These are phyloP conservation scores for Trypanosoma conorhini DNA, from an alignment of 208 protist species.

Conservation along the genomic window DNA sequence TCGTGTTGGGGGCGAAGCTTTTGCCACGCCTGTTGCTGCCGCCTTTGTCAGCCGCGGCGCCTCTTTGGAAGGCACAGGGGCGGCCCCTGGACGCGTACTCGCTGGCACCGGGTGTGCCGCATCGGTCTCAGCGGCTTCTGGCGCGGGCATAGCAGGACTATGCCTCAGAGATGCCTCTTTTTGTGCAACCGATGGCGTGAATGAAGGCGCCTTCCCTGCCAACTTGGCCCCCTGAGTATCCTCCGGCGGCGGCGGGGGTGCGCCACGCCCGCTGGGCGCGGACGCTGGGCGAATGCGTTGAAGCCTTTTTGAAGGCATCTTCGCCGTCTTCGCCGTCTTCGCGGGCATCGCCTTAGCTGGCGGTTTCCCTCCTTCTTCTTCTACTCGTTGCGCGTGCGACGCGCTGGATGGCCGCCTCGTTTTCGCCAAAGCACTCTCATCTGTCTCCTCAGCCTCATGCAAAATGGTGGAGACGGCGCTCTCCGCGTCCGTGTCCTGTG, in stretches of 20 bases:
- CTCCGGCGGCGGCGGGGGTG: not conserved
- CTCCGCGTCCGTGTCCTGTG: not conserved
- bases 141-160: not conserved
- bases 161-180: not conserved
- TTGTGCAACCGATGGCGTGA: not conserved
- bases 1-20: not conserved
- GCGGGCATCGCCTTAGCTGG: not conserved
- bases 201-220: not conserved
- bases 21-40: not conserved
- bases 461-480: constrained; percentile 4
- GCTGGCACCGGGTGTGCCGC: not conserved
- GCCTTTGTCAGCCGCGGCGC: not conserved
- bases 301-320: constrained; percentile 35
- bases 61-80: not conserved
- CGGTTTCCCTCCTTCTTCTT: not conserved
- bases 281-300: not conserved
- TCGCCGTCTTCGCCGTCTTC: constrained; percentile 1
- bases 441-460: not conserved
- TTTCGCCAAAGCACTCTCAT: not conserved
- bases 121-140: not conserved
- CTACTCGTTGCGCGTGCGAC: not conserved
- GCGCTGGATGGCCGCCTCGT: not conserved
- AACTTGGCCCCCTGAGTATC: not conserved
- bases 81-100: not conserved
- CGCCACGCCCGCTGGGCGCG: not conserved